These are phyloP conservation scores for Xylaria scruposa DNA, from an alignment of 495 filamentous ascomycete genomes.

Conservation along the genomic window DNA sequence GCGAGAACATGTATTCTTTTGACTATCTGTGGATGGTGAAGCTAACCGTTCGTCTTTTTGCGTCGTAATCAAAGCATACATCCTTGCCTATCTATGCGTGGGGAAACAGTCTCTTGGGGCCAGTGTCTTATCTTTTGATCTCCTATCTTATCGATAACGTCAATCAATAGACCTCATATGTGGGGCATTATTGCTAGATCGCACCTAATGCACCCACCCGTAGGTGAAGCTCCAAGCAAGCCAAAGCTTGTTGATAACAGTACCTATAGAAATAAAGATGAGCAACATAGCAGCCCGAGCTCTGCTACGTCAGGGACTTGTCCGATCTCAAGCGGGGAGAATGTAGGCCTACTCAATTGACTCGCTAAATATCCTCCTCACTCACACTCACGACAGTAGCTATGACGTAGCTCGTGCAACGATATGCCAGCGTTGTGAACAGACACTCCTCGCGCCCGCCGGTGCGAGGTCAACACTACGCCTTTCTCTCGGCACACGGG, in stretches of 20 bases:
- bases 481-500: not conserved
- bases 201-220: not conserved
- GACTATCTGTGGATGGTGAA: no score
- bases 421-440: not conserved
- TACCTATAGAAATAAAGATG: not conserved
- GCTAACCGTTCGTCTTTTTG: not conserved
- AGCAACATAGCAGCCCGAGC: slow-evolving; percentile 24
- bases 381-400: slow-evolving; percentile 20
- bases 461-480: not conserved
- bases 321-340: slow-evolving; percentile 26
- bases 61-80: not conserved
- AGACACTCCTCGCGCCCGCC: not conserved
- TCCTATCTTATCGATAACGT: not conserved
- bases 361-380: not conserved
- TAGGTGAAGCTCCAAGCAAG: not conserved
- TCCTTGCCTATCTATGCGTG: not conserved
- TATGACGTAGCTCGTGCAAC: slow-evolving; percentile 26
- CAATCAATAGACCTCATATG: not conserved
- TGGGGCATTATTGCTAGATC: not conserved
- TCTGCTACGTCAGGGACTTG: slow-evolving; percentile 28
- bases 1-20: slow-evolving; percentile 15
- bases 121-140: not conserved
- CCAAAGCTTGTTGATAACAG: not conserved
- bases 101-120: no score
- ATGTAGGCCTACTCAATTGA: slow-evolving; percentile 34